A percentile compares a stretch with the other conserved stretches of the same genome.
phyloP scores from a whole-genome alignment of 192 early-diverging fungal genomes.

The Backusella australiensis region DNA sequence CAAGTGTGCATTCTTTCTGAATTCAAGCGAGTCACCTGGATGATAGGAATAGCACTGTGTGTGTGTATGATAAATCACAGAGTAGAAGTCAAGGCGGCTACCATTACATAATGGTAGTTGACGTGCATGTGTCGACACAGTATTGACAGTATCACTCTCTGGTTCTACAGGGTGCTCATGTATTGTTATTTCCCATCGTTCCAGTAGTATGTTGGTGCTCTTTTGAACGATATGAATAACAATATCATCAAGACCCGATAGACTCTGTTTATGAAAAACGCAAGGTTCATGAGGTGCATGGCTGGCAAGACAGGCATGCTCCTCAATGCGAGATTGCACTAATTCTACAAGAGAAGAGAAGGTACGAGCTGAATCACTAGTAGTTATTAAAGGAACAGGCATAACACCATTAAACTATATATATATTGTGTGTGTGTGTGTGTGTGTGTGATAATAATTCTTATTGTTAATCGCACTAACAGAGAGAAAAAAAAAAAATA shows the following conservation, averaged over 20 bases:
- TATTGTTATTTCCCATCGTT: not conserved
- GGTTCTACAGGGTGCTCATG: not conserved
- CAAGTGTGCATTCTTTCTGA: not conserved
- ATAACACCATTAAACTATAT: conserved; percentile 1
- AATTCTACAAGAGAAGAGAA: not conserved
- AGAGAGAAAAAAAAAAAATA: not conserved
- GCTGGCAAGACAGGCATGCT: not conserved
- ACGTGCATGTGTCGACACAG: not conserved
- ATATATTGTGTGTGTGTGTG: not conserved
- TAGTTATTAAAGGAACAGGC: conserved; percentile 4
- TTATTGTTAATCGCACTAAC: not conserved
- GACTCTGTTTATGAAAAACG: not conserved
- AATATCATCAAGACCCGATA: not conserved
- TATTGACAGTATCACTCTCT: not conserved
- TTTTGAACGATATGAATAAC: conserved; percentile 7
- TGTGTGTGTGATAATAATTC: not conserved
- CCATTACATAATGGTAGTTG: not conserved
- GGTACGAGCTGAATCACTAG: not conserved
- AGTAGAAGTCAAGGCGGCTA: not conserved
- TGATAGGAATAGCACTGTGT: not conserved
- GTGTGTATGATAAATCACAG: not conserved
- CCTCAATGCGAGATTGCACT: not conserved
- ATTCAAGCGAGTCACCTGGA: not conserved
- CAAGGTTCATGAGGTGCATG: conserved; percentile 10
- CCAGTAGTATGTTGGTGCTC: not conserved